Conservation (phyloP, 495 filamentous ascomycete species). For the Hyaloscypha variabilis region DNA sequence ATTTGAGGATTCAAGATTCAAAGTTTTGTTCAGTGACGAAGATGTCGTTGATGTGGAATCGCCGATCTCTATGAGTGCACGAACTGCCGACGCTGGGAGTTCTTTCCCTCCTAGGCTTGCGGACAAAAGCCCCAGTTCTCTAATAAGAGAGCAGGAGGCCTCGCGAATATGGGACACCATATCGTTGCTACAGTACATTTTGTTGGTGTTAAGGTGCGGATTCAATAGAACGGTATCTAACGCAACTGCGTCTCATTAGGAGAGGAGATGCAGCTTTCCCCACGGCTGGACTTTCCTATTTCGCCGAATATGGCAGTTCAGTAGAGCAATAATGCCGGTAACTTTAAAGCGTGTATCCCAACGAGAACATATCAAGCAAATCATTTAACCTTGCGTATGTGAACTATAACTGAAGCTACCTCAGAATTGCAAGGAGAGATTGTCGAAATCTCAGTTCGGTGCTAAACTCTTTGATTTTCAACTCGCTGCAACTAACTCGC, state of each 20-base stretch:
- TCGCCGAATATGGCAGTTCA: background rate
- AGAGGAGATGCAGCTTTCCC: background rate
- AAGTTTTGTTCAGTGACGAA: slow-evolving; percentile 20
- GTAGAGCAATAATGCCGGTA: too few relatives aligned
- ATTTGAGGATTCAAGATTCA: slow-evolving; percentile 19
- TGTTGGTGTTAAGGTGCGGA: background rate
- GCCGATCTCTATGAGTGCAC: slow-evolving; percentile 35
- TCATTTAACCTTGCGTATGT: too few relatives aligned
- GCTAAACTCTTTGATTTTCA: background rate
- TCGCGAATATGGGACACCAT: slow-evolving; percentile 21
- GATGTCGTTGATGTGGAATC: slow-evolving; percentile 16
- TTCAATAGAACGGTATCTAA: background rate
- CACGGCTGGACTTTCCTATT: background rate
- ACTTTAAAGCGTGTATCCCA: background rate
- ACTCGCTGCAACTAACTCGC: too few relatives aligned
- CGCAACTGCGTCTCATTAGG: background rate
- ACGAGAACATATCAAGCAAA: too few relatives aligned
- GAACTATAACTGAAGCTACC: too few relatives aligned
- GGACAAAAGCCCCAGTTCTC: slow-evolving; percentile 33
- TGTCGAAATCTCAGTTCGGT: background rate
- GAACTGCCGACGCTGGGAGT: slow-evolving; percentile 31
- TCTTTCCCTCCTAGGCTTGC: slow-evolving; percentile 21
- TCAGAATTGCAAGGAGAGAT: background rate
- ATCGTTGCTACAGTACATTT: background rate
- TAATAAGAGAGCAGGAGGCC: slow-evolving; percentile 31